Evolutionary conservation across 495 filamentous ascomycete species (phyloP).

Genomic region (Hyaloscypha variabilis): DNA sequence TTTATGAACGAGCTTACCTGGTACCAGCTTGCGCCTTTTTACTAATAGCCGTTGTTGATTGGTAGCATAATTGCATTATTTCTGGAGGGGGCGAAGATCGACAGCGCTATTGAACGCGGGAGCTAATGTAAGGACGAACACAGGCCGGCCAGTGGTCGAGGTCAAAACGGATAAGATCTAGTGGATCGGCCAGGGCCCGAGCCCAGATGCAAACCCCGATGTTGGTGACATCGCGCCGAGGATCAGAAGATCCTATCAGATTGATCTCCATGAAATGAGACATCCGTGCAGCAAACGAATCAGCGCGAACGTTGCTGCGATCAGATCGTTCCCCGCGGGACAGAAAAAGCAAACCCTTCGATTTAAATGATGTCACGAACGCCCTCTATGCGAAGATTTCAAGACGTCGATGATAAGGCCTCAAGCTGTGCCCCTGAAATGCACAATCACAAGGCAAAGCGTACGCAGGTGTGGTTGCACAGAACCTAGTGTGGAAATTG

Average conservation of each 20-base stretch:
- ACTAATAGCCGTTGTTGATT: background rate
- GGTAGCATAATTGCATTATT: no score
- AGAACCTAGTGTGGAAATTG: background rate
- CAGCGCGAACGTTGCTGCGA: background rate
- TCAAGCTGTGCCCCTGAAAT: no score
- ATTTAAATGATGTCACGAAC: background rate
- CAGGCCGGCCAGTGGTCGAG: background rate
- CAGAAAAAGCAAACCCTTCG: background rate
- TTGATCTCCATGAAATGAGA: background rate
- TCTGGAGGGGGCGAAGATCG: background rate
- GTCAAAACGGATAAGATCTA: background rate
- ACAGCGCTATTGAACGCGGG: conserved; percentile 14
- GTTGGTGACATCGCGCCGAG: background rate
- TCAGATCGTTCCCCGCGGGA: background rate
- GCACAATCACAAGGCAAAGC: no score
- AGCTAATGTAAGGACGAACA: conserved; percentile 8
- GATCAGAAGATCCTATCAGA: background rate
- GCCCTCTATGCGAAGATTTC: background rate
- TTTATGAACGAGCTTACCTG: no score
- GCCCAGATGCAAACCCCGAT: background rate
- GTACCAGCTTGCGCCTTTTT: no score
- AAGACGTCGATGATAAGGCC: background rate
- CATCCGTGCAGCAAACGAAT: background rate
- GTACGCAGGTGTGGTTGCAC: background rate
- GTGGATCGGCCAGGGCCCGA: no score